Conservation (phyloP, 2,329 filamentous ascomycete species). For the Colletotrichum sublineola region DNA sequence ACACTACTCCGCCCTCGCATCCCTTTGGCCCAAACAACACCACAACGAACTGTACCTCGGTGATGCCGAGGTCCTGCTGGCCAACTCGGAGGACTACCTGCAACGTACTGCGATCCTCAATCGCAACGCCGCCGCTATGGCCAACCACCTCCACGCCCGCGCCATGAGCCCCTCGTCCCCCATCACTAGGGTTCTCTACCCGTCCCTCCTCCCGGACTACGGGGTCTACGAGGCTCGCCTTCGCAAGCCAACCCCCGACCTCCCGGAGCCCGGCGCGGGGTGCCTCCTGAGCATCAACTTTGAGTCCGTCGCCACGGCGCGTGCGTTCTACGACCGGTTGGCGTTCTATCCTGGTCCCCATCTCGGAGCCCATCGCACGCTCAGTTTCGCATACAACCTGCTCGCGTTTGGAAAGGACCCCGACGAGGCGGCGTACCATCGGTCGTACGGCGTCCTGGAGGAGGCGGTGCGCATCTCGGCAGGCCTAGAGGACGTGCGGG, state of each 20-base stretch:
- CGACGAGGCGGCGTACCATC: constrained; percentile 54
- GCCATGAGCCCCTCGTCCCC: constrained; percentile 50
- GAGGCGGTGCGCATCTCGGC: constrained; percentile 62
- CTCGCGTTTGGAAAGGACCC: constrained; percentile 57
- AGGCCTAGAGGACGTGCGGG: constrained; percentile 60
- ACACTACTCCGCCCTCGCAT: constrained; percentile 56
- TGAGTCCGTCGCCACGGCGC: constrained; percentile 53
- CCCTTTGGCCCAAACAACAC: constrained; percentile 43
- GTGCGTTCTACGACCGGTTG: constrained; percentile 63
- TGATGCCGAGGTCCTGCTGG: constrained; percentile 61
- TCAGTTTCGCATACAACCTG: constrained; percentile 63
- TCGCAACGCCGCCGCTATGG: constrained; percentile 59
- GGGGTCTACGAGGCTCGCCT: constrained; percentile 55
- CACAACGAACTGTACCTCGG: constrained; percentile 61
- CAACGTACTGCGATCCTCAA: constrained; percentile 56
- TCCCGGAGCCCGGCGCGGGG: constrained; percentile 65
- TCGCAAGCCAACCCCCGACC: constrained; percentile 56
- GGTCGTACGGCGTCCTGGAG: constrained; percentile 53
- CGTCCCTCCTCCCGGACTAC: constrained; percentile 53
- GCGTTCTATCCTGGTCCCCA: constrained; percentile 66
- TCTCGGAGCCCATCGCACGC: constrained; percentile 65
- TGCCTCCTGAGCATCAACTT: constrained; percentile 68
- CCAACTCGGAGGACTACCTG: constrained; percentile 61
- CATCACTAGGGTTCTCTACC: constrained; percentile 60
- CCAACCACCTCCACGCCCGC: constrained; percentile 53